phyloP scores from a whole-genome alignment of 768 basidiomycete genomes.

The Amanita molliuscula region DNA sequence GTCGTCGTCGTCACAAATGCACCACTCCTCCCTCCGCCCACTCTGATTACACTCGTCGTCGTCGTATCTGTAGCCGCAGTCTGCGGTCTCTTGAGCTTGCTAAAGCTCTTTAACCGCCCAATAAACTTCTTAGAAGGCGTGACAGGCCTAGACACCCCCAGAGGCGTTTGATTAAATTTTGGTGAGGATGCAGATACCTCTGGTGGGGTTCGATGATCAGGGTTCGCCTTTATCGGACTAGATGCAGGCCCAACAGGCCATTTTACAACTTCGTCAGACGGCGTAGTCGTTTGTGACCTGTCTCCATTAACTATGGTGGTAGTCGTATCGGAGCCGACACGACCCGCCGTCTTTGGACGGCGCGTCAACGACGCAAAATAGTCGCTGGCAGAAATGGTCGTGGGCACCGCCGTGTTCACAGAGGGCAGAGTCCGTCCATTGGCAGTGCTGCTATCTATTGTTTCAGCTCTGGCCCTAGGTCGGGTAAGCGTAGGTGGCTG shows the following conservation, averaged over 20 bases:
- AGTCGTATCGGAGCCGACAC: background rate
- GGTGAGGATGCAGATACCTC: background rate
- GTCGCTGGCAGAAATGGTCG: slow-evolving; percentile 21
- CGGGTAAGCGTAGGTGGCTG: background rate
- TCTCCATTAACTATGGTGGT: slow-evolving; percentile 8
- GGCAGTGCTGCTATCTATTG: background rate
- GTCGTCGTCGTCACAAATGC: slow-evolving; percentile 12
- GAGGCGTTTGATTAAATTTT: background rate
- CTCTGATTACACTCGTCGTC: slow-evolving; percentile 14
- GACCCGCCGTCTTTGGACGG: slow-evolving; percentile 12
- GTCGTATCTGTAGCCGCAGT: slow-evolving; percentile 22
- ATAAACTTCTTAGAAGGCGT: slow-evolving; percentile 54
- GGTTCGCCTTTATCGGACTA: background rate
- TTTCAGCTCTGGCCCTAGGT: background rate
- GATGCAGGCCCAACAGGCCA: background rate
- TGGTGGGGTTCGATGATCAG: too few species aligned
- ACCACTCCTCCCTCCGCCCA: slow-evolving; percentile 17
- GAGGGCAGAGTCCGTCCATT: background rate
- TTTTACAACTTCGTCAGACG: background rate
- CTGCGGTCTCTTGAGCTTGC: slow-evolving; percentile 36
- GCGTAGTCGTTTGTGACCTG: background rate
- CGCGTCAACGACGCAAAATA: slow-evolving; percentile 41
- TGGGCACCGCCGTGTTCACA: background rate
- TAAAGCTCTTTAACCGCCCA: slow-evolving; percentile 70
- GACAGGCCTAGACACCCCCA: background rate